Evolutionary conservation across 1,284 basidiomycete species (phyloP), one percentile per base, ranked within the genome.

Genomic region (Pisolithus thermaeus): DNA sequence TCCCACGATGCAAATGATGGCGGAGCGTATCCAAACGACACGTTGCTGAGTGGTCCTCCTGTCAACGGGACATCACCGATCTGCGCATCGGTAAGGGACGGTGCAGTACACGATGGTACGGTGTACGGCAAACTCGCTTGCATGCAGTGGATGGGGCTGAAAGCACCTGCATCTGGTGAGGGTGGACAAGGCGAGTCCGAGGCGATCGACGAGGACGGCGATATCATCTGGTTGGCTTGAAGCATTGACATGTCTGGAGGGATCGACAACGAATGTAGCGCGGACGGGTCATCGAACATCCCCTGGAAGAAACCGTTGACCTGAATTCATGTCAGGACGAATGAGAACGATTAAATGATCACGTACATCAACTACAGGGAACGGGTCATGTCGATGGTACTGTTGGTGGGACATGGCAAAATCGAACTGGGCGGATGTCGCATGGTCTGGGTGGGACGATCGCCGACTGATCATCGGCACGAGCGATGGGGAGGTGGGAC

Each of bases 401-500:
- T 57, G 68, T 49, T 68, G 65, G 42, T 60, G 68, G 56, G 68
- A 60, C 56, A 70, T 56, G 32, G 70, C 53, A 62, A 72, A 79
- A 62, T 79, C 77, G 62, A 75, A 81, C 52, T 61, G 70, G 52
- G 70, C 71, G 58, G 66, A 68, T 54, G 57, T 64, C 62, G 69
- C 67, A 57, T 70, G 71, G 58, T 73, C 72, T 45, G 73, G 72
- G 62, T 74, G 73, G 45, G 77, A 73, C 45, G 76, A 69, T 50
- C 80, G 79, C 50, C 79, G 73, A 59, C 73, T 75, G 70, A 81
- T 80, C 68, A 81, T 75, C 42, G 80, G 77, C 8, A 79, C 58
- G 47, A 77, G 70, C 4, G 78, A 78, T 4, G 84, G 81, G 28
- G 84, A 83, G 5, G 79, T 73, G 9, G 83, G 81, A 61, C 81